phyloP scores from a whole-genome alignment of 2,329 filamentous ascomycete genomes.

The Sporothrix phasma region DNA sequence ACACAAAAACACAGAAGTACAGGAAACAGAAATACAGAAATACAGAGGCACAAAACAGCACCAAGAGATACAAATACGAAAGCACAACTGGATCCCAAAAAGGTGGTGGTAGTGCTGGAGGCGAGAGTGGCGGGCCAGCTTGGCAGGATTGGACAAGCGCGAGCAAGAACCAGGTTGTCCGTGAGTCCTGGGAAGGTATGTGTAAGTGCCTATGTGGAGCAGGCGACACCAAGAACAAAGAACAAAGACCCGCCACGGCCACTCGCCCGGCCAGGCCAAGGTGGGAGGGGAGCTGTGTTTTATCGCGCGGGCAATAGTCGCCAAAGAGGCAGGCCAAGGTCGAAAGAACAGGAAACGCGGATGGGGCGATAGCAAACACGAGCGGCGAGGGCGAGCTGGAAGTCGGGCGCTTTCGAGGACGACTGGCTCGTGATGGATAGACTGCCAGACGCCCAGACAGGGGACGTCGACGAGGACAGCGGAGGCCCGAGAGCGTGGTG shows the following conservation, averaged over 20 bases:
- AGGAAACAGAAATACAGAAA: not conserved
- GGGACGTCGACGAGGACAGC: not conserved
- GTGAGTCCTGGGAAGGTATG: slow-evolving; percentile 6
- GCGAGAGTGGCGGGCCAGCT: not conserved
- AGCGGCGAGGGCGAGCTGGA: not conserved
- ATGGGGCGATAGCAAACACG: not conserved
- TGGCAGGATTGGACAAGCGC: not conserved
- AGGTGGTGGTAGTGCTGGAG: not conserved
- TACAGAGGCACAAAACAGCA: not conserved
- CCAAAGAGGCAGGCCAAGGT: too few species aligned
- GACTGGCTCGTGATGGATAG: too few species aligned
- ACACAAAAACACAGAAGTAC: not conserved
- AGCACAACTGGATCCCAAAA: not conserved
- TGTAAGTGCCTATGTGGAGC: slow-evolving; percentile 9
- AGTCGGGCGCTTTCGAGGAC: not conserved
- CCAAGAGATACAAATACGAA: not conserved
- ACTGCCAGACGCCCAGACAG: too few species aligned
- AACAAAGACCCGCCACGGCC: not conserved
- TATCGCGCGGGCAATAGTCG: not conserved
- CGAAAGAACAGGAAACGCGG: not conserved
- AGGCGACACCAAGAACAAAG: not conserved
- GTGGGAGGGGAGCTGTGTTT: not conserved
- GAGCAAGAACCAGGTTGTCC: too few species aligned
- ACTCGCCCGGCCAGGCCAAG: not conserved
- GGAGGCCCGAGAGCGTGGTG: too few species aligned